phyloP scores from a whole-genome alignment of 2,329 filamentous ascomycete genomes.

The Colletotrichum australisinense region DNA sequence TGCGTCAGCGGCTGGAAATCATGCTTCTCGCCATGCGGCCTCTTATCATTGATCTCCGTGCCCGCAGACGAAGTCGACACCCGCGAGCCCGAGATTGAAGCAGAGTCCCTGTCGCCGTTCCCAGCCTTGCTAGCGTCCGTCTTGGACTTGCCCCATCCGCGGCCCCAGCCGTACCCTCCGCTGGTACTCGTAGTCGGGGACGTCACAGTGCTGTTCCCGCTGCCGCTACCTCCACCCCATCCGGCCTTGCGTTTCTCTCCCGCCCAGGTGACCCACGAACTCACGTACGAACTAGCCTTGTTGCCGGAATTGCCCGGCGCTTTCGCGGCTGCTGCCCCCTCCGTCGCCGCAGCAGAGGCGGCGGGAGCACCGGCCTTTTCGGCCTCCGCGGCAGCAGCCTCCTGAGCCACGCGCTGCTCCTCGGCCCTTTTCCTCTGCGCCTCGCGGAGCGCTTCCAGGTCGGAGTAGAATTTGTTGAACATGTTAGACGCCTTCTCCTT shows the following conservation, averaged over 20 bases:
- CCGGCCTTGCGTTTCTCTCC: constrained; percentile 77
- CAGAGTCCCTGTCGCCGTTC: constrained; percentile 40
- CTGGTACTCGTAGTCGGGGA: constrained; percentile 3
- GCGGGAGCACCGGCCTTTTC: constrained; percentile 34
- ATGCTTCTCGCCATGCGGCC: constrained; percentile 12
- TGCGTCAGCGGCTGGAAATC: constrained; percentile 49
- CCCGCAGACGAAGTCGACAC: constrained; percentile 21
- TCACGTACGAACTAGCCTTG: constrained; percentile 73
- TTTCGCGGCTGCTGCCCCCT: constrained; percentile 44
- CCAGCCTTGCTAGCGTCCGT: constrained; percentile 23
- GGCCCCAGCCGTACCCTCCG: constrained; percentile 45
- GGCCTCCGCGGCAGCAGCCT: constrained; percentile 39
- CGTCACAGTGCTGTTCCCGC: neutral
- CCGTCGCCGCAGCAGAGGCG: constrained; percentile 40
- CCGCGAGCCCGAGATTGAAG: constrained; percentile 37
- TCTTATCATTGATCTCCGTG: constrained; percentile 13
- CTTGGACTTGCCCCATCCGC: constrained; percentile 42
- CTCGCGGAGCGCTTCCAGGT: constrained; percentile 77
- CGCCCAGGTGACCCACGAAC: constrained; percentile 77
- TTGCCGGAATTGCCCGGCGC: constrained; percentile 61
- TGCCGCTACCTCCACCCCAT: constrained; percentile 41
- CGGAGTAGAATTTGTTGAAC: constrained; percentile 89
- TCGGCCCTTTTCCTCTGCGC: constrained; percentile 56
- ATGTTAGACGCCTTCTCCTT: constrained; percentile 88
- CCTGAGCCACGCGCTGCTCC: constrained; percentile 47